Conservation (phyloP, 2,329 filamentous ascomycete species). For the Fusarium compactum region DNA sequence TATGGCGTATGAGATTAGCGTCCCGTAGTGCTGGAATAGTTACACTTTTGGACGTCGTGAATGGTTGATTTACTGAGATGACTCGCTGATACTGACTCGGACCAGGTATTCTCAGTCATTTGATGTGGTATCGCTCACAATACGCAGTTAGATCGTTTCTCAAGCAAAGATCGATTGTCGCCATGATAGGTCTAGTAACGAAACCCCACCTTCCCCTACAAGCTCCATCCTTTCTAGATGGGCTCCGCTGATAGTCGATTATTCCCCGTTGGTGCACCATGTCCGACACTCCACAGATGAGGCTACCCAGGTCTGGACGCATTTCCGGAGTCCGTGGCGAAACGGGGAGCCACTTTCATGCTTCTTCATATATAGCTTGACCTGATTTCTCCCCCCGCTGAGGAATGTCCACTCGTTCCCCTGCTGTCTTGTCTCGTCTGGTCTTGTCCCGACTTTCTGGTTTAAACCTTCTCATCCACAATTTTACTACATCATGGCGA, state of each 20-base stretch:
- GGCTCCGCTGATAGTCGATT: not conserved
- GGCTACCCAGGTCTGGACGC: conserved; percentile 15
- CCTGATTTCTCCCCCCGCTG: conserved; percentile 4
- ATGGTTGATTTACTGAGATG: not conserved
- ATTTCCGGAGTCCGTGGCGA: not conserved
- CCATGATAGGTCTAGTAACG: not conserved
- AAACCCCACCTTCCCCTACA: not conserved
- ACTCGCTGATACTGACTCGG: not conserved
- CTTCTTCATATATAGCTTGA: conserved; percentile 9
- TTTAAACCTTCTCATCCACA: not conserved
- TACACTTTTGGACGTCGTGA: too few species aligned
- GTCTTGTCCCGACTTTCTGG: not conserved
- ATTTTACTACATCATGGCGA: conserved; percentile 4
- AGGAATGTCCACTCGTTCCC: conserved; percentile 3
- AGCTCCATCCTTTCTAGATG: not conserved
- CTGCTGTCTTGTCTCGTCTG: not conserved
- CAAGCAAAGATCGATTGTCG: not conserved
- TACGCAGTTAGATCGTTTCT: not conserved
- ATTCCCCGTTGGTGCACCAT: not conserved
- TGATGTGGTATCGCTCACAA: not conserved
- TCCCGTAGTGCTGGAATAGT: not conserved
- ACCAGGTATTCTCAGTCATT: not conserved
- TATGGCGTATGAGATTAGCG: not conserved
- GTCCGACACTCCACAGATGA: not conserved
- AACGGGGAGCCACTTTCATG: not conserved